These are phyloP conservation scores for Diversispora epigaea DNA, from an alignment of 192 early-diverging fungal genomes.

Conservation along the genomic window DNA sequence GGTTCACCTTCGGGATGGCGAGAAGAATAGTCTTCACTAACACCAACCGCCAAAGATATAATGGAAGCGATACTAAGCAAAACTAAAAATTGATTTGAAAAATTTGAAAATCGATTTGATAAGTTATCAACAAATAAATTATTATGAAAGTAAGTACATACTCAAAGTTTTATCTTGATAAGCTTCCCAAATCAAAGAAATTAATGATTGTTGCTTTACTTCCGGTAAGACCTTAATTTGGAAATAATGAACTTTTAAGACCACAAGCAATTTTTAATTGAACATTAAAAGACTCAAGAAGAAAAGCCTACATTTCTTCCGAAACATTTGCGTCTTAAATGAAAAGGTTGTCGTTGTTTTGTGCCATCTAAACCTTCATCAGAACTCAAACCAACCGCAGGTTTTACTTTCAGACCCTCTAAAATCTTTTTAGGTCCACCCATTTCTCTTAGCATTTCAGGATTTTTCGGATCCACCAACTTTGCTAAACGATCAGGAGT, in stretches of 20 bases:
- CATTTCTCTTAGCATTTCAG: constrained; percentile 51
- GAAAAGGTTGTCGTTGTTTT: constrained; percentile 38
- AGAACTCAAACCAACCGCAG: constrained; percentile 53
- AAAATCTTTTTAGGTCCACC: constrained; percentile 62
- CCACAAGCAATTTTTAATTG: too few relatives aligned
- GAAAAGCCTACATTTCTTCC: constrained; percentile 42
- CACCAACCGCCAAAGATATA: constrained; percentile 79
- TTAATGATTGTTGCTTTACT: constrained; percentile 52
- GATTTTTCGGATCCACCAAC: constrained; percentile 69
- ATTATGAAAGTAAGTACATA: constrained; percentile 23
- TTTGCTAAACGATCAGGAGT: constrained; percentile 51
- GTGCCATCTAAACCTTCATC: constrained; percentile 45
- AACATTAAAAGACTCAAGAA: too few relatives aligned
- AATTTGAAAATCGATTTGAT: neutral
- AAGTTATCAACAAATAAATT: neutral
- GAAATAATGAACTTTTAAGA: neutral
- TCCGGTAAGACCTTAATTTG: constrained; percentile 53
- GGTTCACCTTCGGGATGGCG: constrained; percentile 66
- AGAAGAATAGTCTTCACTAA: constrained; percentile 77
- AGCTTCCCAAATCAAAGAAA: constrained; percentile 53
- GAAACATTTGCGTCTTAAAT: constrained; percentile 45
- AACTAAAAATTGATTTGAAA: constrained; percentile 49
- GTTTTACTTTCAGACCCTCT: constrained; percentile 61
- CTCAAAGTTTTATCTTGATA: constrained; percentile 72
- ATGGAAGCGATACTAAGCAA: constrained; percentile 83